These are phyloP conservation scores for Phytophthora meadii DNA, from an alignment of 352 stramenopile genomes.

Conservation along the genomic window DNA sequence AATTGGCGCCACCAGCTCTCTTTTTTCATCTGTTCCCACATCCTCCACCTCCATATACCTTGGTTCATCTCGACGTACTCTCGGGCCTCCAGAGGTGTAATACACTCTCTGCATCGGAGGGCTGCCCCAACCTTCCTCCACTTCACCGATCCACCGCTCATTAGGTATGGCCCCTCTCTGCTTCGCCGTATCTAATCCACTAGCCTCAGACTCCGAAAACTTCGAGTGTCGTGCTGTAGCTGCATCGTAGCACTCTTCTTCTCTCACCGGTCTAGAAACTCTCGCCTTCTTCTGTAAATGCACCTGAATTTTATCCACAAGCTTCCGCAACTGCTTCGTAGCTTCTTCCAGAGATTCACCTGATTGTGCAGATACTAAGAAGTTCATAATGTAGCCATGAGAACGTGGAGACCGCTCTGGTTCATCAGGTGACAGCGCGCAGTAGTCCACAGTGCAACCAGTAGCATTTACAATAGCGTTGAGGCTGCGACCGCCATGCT, in stretches of 20 bases:
- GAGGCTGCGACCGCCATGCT: conserved; percentile 54
- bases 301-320: conserved; percentile 60
- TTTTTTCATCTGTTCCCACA: conserved; percentile 37
- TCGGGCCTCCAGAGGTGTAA: conserved; percentile 9
- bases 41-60: conserved; percentile 28
- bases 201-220: conserved; percentile 1
- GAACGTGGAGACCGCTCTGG: conserved; percentile 32
- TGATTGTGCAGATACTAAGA: conserved; percentile 58
- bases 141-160: conserved; percentile 9
- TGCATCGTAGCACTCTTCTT: conserved; percentile 5
- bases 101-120: conserved; percentile 22
- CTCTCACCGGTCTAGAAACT: neutral
- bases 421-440: conserved; percentile 62
- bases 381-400: conserved; percentile 59
- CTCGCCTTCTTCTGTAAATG: conserved; percentile 60
- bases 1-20: conserved; percentile 16
- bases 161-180: conserved; percentile 12
- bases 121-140: conserved; percentile 10
- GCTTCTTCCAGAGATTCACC: conserved; percentile 55
- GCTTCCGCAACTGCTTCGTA: conserved; percentile 41
- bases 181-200: neutral
- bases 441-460: conserved; percentile 72
- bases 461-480: conserved; percentile 58
- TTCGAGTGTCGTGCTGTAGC: conserved; percentile 5
- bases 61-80: conserved; percentile 16